Evolutionary conservation across 345 rosid genomes (phyloP), one percentile per base, ranked within the genome.

Genomic region (Salix koriyanagi): DNA sequence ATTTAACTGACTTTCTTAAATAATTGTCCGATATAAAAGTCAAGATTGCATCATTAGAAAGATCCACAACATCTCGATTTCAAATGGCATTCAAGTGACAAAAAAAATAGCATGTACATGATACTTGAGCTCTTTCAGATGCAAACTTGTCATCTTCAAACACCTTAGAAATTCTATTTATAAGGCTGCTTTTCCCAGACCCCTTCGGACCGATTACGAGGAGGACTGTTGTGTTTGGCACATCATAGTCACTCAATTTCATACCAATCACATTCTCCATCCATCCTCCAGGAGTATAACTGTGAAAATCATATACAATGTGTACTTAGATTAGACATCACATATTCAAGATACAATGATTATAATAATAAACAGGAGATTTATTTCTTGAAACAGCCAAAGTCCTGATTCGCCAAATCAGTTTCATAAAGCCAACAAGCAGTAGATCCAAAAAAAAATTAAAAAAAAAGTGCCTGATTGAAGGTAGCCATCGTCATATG

Each of bases 121-220:
- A 91, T 75, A 91, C 87, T 87, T 94, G 98, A 70, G 97, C 94
- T 85, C 96, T 86, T 60, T 87, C 86, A 8, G 90, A 77, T 18
- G 89, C 83, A 70, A 87, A 89, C 73, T 82, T 77, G 74, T 87
- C 92, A 50, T 88, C 87, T 75, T 88, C 91, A 23, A 92, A 82
- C 52, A 84, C 89, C 79, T 75, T 92, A 65, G 94, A 86, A 77
- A 94, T 91, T 80, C 71, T 85, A 72, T 94, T 94, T 71, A 94
- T 71, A 72, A 92, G 96, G 52, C 94, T 89, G 87, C 97, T 94
- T 80, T 94, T 92, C 71, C 98, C 98, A 1, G 93, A 89, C 5
- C 97, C 92, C 83, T 87, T 89, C 13, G 94, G 91, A 73, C 98
- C 98, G 79, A 94, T 71, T 44, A 94, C 69, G 50, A 94, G 7